Percentiles rank a stretch among this genome's conserved stretches.
phyloP scores from a whole-genome alignment of 192 early-diverging fungal genomes.

The Gonapodya sp. region DNA sequence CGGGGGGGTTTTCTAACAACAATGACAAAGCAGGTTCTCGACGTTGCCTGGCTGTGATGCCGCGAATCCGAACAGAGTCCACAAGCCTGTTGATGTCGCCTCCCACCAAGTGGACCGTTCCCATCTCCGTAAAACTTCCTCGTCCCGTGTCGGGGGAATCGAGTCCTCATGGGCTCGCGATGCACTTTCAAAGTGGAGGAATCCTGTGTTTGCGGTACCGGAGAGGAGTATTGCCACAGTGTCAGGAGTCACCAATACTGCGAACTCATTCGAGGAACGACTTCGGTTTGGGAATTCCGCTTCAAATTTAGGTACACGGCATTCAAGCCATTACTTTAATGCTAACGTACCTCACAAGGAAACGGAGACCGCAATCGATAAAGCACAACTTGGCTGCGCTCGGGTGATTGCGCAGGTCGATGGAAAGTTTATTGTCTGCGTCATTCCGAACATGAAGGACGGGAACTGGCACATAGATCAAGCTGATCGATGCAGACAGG shows the following conservation, averaged over 20 bases:
- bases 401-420: constrained; percentile 7
- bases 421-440: background rate
- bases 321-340: background rate
- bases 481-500: background rate
- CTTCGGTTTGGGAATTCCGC: background rate
- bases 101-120: too few relatives aligned
- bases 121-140: too few relatives aligned
- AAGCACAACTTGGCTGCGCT: background rate
- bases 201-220: background rate
- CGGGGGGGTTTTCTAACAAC: too few relatives aligned
- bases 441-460: background rate
- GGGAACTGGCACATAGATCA: background rate
- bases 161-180: background rate
- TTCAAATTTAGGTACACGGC: background rate
- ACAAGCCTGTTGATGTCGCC: too few relatives aligned
- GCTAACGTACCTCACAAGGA: background rate
- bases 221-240: background rate
- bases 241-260: background rate
- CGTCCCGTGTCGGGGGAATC: background rate
- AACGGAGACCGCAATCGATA: background rate
- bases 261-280: background rate
- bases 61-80: too few relatives aligned
- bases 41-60: background rate
- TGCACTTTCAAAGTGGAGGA: background rate
- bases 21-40: background rate